A percentile compares a stretch with the other conserved stretches of the same genome.
phyloP scores from a whole-genome alignment of 163 green algal species.

The Coccomyxa subellipsoidea region DNA sequence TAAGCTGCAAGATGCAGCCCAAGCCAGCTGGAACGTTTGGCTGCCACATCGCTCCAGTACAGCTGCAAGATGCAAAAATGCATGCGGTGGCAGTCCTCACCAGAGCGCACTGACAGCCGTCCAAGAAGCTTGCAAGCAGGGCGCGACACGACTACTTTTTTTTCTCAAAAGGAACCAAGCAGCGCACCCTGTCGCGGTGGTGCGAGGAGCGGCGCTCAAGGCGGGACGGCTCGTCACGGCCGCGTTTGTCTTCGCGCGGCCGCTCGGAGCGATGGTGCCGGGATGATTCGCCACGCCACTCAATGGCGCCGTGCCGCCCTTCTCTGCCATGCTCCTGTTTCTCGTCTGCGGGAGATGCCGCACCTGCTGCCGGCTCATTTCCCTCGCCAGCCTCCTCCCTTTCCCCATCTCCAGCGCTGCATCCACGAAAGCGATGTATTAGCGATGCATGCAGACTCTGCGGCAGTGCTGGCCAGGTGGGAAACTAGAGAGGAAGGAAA shows the following conservation, averaged over 20 bases:
- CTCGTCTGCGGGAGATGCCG: not conserved
- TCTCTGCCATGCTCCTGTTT: not conserved
- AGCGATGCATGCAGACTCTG: too few relatives aligned
- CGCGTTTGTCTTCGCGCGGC: not conserved
- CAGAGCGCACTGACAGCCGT: not conserved
- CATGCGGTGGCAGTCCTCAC: too few relatives aligned
- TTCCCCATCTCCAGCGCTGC: not conserved
- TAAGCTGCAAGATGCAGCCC: too few relatives aligned
- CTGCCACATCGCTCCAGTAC: too few relatives aligned
- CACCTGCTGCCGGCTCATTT: not conserved
- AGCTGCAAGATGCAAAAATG: too few relatives aligned
- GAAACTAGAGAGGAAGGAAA: too few relatives aligned
- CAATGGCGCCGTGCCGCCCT: not conserved
- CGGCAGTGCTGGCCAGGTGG: too few relatives aligned
- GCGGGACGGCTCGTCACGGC: not conserved
- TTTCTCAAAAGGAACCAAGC: not conserved
- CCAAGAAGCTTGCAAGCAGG: not conserved
- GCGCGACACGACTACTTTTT: not conserved
- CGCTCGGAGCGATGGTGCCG: not conserved
- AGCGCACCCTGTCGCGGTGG: not conserved
- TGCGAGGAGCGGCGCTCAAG: not conserved
- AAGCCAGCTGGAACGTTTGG: too few relatives aligned
- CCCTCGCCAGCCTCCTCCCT: not conserved
- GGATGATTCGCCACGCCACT: not conserved
- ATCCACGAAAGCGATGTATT: too few relatives aligned